These are phyloP conservation scores for Aspergillus udagawae DNA, from an alignment of 2,329 filamentous ascomycete genomes.

Conservation along the genomic window DNA sequence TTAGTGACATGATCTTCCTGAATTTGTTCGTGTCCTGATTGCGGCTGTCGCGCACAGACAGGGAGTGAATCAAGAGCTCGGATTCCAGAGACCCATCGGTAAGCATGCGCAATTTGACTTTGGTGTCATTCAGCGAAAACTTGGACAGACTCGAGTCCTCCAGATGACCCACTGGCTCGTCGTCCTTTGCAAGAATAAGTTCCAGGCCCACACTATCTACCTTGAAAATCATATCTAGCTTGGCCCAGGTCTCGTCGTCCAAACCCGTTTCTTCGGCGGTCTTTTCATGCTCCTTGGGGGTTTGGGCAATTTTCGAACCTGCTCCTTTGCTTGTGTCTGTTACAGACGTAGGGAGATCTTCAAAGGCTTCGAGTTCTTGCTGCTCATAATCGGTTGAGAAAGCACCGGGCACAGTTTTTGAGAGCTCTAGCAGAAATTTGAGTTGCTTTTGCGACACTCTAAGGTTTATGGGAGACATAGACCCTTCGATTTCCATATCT, in stretches of 20 bases:
- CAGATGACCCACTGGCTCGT: conserved; percentile 72
- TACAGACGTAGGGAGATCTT: conserved; percentile 62
- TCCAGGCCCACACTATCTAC: conserved; percentile 85
- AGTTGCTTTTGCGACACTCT: conserved; percentile 86
- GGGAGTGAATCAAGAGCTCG: conserved; percentile 87
- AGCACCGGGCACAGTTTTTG: conserved; percentile 79
- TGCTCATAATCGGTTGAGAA: conserved; percentile 73
- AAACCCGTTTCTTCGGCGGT: conserved; percentile 68
- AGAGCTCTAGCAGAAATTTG: conserved; percentile 82
- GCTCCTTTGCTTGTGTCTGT: conserved; percentile 47
- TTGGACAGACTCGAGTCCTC: conserved; percentile 80
- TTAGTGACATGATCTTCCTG: conserved; percentile 94
- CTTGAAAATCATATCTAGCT: conserved; percentile 86
- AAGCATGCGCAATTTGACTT: conserved; percentile 86
- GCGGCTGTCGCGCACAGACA: conserved; percentile 92
- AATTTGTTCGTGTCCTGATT: conserved; percentile 89
- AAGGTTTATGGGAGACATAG: conserved; percentile 90
- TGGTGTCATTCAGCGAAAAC: conserved; percentile 91
- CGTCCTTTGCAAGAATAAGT: conserved; percentile 70
- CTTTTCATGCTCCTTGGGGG: conserved; percentile 45
- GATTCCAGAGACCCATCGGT: conserved; percentile 88
- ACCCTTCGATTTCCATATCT: conserved; percentile 85
- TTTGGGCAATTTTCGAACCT: conserved; percentile 50
- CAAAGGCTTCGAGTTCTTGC: conserved; percentile 67
- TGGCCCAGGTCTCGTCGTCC: conserved; percentile 75